Percentiles rank a stretch among this genome's conserved stretches.
phyloP scores from a whole-genome alignment of 2,329 filamentous ascomycete species.

The Botrytis elliptica region DNA sequence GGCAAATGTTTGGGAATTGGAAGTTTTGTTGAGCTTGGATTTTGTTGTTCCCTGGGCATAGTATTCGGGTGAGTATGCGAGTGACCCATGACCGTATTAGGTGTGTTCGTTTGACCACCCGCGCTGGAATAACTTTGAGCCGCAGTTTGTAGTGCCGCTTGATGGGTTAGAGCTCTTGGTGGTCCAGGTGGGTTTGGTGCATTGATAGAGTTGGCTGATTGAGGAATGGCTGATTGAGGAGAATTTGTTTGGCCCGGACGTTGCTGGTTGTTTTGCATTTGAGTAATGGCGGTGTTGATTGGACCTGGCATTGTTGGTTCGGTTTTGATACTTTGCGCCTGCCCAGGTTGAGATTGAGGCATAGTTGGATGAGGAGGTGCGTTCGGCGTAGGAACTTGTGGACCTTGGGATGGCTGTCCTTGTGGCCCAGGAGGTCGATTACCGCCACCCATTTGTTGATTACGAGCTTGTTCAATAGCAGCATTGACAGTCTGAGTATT shows the following conservation, averaged over 20 bases:
- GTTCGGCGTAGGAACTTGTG: slow-evolving; percentile 28
- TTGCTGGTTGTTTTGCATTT: slow-evolving; percentile 30
- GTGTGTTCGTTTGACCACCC: slow-evolving; percentile 27
- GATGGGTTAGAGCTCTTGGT: slow-evolving; percentile 36
- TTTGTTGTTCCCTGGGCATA: slow-evolving; percentile 33
- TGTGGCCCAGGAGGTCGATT: slow-evolving; percentile 33
- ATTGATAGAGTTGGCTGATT: slow-evolving; percentile 34
- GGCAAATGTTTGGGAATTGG: slow-evolving; percentile 65
- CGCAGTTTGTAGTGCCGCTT: slow-evolving; percentile 37
- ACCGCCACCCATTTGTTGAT: slow-evolving; percentile 37
- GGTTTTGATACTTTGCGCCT: slow-evolving; percentile 32
- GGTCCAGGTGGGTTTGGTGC: slow-evolving; percentile 25
- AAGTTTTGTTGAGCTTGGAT: slow-evolving; percentile 37
- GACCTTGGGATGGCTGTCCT: slow-evolving; percentile 24
- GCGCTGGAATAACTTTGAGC: slow-evolving; percentile 39
- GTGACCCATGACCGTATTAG: slow-evolving; percentile 38
- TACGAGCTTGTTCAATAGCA: slow-evolving; percentile 39
- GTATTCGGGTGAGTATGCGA: slow-evolving; percentile 32
- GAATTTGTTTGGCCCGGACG: slow-evolving; percentile 35
- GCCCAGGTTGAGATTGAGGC: slow-evolving; percentile 25
- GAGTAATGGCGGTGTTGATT: slow-evolving; percentile 37
- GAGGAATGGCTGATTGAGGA: slow-evolving; percentile 37
- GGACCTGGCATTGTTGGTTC: slow-evolving; percentile 33
- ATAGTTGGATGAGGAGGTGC: slow-evolving; percentile 26
- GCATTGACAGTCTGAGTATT: slow-evolving; percentile 40